Base-by-base conservation (phyloP, 1,284 basidiomycete species). In the Jaminaea rosea region DNA sequence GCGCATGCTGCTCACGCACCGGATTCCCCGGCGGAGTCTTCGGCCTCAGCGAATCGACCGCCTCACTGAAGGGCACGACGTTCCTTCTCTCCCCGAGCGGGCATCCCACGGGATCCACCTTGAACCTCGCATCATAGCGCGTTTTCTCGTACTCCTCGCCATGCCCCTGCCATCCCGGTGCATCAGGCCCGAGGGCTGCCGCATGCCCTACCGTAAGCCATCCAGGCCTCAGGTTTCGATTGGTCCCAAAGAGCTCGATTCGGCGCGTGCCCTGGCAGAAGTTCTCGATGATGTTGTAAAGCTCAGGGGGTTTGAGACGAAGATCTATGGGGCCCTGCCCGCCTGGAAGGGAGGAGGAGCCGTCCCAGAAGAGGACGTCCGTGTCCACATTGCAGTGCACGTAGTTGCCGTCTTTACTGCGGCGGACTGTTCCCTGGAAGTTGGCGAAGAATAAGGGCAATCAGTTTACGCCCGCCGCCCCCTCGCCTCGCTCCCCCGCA, bases 361-460 rank as follows among this genome's bases (percentile, higher is more conserved):
- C 39, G 1, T 44, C 62, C 90, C 91, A 97, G 15, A 98, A 83
- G 58, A 97, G 86, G 4, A 97, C 88, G 75, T 98, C 93, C 26
- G 92, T 97, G 74, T 97, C 87, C 59, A 98, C 85, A 75, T 99
- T 99, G 75, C 93, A 97, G 75, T 98, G 92, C 0, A 96, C 92
- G 73, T 97, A 93, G 83, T 88, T 86, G 53, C 83, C 84, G 73
- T 99, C 93, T 1, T 86, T 90, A 19, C 88, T 91, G 24, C 93
- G 80, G 15, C 92, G 83, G 2, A 99, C 93, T 0, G 93, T 98
- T 1, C 93, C 93, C 29, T 88, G 83, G 62, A 99, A 98, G n/a
- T 94, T 94, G 82, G 98, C 96, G 41, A 97, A 78, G 76, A 92
- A n/a, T n/a, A n/a, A n/a, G n/a, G n/a, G n/a, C n/a, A n/a, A n/a